These are phyloP conservation scores for Boletus edulis DNA, from an alignment of 768 basidiomycete species.

Conservation along the genomic window DNA sequence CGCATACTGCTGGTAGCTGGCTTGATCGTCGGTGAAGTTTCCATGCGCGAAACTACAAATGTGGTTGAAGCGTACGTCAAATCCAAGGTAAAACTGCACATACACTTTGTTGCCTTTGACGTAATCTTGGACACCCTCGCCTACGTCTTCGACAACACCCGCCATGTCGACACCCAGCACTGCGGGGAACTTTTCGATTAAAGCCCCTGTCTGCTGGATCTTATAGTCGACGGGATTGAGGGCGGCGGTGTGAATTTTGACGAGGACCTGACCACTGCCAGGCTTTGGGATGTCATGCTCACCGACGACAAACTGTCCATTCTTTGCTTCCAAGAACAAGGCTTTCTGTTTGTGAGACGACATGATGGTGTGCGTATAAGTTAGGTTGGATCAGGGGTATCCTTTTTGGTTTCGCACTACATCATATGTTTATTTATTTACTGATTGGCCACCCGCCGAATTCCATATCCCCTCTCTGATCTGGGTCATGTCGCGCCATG, in stretches of 20 bases:
- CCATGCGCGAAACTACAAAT: conserved; percentile 18
- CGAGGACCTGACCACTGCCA: conserved; percentile 38
- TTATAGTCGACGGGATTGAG: conserved; percentile 50
- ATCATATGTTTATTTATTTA: conserved; percentile 24
- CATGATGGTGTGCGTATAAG: conserved; percentile 21
- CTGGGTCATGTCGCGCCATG: conserved; percentile 29
- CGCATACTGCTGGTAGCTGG: conserved; percentile 42
- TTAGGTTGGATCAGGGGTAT: conserved; percentile 2
- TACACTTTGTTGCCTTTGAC: conserved; percentile 43
- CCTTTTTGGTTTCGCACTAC: conserved; percentile 11
- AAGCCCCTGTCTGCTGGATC: conserved; percentile 30
- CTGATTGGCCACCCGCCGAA: conserved; percentile 30
- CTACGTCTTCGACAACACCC: conserved; percentile 39
- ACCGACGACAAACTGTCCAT: conserved; percentile 30
- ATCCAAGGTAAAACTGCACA: conserved; percentile 2
- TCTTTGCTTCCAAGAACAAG: conserved; percentile 25
- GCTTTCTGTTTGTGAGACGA: conserved; percentile 27
- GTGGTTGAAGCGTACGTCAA: background rate
- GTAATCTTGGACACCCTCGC: conserved; percentile 34
- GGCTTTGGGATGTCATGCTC: conserved; percentile 31
- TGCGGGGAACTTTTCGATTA: conserved; percentile 36
- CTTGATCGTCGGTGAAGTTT: conserved; percentile 32
- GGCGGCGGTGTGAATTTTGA: conserved; percentile 38
- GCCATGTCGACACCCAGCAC: conserved; percentile 36
- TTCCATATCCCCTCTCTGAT: conserved; percentile 26